Percentiles rank a stretch among this genome's conserved stretches.
Evolutionary conservation across 202 grass and related monocot species (phyloP).

Genomic region (Zoysia matrella): DNA sequence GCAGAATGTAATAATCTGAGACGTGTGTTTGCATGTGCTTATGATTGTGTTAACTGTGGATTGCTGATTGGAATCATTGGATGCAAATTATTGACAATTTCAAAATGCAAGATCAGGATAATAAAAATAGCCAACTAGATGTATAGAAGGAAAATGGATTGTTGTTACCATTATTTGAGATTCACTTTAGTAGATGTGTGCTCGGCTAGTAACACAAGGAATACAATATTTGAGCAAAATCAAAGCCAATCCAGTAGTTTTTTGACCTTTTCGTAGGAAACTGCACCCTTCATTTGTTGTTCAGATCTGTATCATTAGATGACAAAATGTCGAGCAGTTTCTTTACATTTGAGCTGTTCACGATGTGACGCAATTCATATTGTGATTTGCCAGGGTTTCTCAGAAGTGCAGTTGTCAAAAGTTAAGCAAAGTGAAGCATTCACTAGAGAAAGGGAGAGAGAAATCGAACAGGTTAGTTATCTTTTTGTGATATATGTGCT

Average conservation of each 20-base stretch:
- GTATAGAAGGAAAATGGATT: not conserved
- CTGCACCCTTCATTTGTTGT: no score
- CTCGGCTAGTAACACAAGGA: no score
- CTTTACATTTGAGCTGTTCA: conserved; percentile 5
- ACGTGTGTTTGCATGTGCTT: not conserved
- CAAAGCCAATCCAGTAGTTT: no score
- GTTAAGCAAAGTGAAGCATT: conserved; percentile 91
- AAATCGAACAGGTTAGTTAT: conserved; percentile 79
- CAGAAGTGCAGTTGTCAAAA: conserved; percentile 87
- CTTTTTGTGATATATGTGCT: not conserved
- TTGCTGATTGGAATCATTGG: not conserved
- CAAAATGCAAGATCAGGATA: not conserved
- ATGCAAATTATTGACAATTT: not conserved
- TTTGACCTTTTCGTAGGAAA: no score
- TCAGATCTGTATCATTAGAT: no score
- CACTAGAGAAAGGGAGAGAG: conserved; percentile 97
- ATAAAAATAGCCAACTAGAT: not conserved
- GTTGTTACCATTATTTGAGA: no score
- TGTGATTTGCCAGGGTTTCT: conserved; percentile 74
- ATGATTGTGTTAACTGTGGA: not conserved
- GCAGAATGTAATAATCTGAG: no score
- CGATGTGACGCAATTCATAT: conserved; percentile 7
- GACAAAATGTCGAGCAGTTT: not conserved
- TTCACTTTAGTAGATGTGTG: no score
- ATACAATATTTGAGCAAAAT: no score